phyloP scores from a whole-genome alignment of 352 stramenopile genomes.

The Globisporangium nagaii region DNA sequence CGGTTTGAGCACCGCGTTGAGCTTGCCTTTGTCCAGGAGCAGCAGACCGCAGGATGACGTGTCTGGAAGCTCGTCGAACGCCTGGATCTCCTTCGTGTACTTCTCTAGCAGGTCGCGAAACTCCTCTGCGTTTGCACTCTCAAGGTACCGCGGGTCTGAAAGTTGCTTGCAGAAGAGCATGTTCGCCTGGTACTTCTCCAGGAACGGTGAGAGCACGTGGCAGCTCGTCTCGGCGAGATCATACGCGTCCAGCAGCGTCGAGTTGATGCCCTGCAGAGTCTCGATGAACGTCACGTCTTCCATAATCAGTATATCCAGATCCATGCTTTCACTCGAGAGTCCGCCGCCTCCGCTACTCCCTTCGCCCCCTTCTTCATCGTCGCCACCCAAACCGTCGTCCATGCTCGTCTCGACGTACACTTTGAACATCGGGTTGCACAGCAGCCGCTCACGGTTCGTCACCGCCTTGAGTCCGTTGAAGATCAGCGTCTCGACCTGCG shows the following conservation, averaged over 20 bases:
- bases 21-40: constrained; percentile 45
- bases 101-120: constrained; percentile 57
- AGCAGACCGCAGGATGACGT: constrained; percentile 39
- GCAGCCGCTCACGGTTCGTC: constrained; percentile 54
- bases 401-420: constrained; percentile 55
- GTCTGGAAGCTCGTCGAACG: constrained; percentile 52
- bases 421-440: constrained; percentile 60
- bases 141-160: constrained; percentile 18
- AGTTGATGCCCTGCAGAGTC: constrained; percentile 45
- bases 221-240: constrained; percentile 47
- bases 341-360: constrained; percentile 22
- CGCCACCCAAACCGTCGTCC: constrained; percentile 32
- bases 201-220: constrained; percentile 56
- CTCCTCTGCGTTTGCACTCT: constrained; percentile 40
- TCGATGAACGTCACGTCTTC: constrained; percentile 57
- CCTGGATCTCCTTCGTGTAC: constrained; percentile 49
- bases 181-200: constrained; percentile 76
- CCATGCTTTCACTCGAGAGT: constrained; percentile 40
- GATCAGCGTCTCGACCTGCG: constrained; percentile 62
- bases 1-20: constrained; percentile 62
- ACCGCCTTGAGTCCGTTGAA: constrained; percentile 64
- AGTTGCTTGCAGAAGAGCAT: constrained; percentile 40
- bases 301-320: constrained; percentile 80
- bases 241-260: constrained; percentile 50
- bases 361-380: constrained; percentile 26